Conservation (phyloP, 495 filamentous ascomycete species). For the Talaromyces borbonicus region DNA sequence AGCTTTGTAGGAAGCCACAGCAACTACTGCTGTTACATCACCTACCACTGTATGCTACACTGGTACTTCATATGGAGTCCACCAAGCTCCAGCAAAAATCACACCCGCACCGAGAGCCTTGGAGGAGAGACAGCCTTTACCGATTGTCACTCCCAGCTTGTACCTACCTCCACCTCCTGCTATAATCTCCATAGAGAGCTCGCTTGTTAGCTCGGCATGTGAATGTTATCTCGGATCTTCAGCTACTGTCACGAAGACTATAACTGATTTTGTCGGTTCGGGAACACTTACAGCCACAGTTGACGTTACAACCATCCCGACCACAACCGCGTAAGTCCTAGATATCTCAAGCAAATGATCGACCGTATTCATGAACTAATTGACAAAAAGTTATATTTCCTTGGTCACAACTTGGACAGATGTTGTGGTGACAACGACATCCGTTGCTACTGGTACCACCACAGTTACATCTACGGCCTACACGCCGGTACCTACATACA, state of each 20-base stretch:
- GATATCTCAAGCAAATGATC: neutral
- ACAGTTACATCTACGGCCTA: neutral
- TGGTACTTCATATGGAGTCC: neutral
- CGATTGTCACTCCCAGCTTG: neutral
- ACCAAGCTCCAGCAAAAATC: neutral
- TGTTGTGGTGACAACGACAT: constrained; percentile 2
- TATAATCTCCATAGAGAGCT: constrained; percentile 1
- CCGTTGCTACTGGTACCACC: constrained; percentile 1
- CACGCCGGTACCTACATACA: constrained; percentile 6
- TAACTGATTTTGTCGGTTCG: constrained; percentile 2
- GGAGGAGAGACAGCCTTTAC: neutral
- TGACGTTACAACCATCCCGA: constrained; percentile 4
- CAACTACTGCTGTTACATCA: constrained; percentile 1
- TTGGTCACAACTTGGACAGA: constrained; percentile 4
- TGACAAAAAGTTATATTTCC: neutral
- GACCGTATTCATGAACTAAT: too few species aligned
- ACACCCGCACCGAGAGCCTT: neutral
- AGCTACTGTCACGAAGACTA: constrained; percentile 4
- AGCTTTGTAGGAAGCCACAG: constrained; percentile 1
- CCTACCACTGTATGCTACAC: constrained; percentile 7
- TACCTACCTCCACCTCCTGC: too few species aligned
- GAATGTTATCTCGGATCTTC: constrained; percentile 5
- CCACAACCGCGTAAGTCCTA: neutral
- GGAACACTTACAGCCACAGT: constrained; percentile 4
- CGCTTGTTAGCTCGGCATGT: constrained; percentile 5